Evolutionary conservation across 2,329 filamentous ascomycete genomes (phyloP).

Genomic region (Colletotrichum liaoningense): DNA sequence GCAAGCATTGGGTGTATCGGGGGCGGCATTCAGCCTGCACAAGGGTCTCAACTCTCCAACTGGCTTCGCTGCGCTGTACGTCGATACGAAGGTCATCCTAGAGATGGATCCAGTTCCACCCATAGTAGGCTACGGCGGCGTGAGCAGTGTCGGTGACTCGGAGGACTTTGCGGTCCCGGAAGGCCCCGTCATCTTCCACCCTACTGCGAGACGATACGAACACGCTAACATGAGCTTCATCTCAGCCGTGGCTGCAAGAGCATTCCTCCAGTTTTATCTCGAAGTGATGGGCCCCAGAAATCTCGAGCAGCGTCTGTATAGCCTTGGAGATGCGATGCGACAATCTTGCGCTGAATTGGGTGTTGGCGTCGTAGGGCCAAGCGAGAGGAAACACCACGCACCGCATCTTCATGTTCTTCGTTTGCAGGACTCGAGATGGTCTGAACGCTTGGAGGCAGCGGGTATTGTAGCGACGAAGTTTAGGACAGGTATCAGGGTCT

Average conservation of each 20-base stretch:
- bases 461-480: constrained; percentile 39
- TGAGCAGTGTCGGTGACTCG: constrained; percentile 34
- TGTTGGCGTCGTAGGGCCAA: constrained; percentile 39
- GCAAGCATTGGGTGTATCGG: constrained; percentile 40
- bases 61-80: constrained; percentile 45
- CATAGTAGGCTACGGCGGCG: constrained; percentile 41
- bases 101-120: constrained; percentile 41
- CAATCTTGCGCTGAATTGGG: constrained; percentile 38
- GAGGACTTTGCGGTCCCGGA: constrained; percentile 37
- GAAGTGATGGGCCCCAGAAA: constrained; percentile 40
- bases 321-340: constrained; percentile 39
- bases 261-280: constrained; percentile 42
- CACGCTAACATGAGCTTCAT: constrained; percentile 45
- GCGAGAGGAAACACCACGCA: constrained; percentile 37
- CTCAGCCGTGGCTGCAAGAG: constrained; percentile 38
- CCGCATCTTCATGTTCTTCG: constrained; percentile 45
- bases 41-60: constrained; percentile 47
- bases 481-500: constrained; percentile 42
- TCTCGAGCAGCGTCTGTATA: constrained; percentile 41
- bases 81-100: constrained; percentile 39
- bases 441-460: constrained; percentile 34
- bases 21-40: constrained; percentile 46
- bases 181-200: constrained; percentile 38
- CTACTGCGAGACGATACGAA: constrained; percentile 43
- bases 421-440: constrained; percentile 39